phyloP scores from a whole-genome alignment of 495 filamentous ascomycete genomes.

The Neurospora sp. region DNA sequence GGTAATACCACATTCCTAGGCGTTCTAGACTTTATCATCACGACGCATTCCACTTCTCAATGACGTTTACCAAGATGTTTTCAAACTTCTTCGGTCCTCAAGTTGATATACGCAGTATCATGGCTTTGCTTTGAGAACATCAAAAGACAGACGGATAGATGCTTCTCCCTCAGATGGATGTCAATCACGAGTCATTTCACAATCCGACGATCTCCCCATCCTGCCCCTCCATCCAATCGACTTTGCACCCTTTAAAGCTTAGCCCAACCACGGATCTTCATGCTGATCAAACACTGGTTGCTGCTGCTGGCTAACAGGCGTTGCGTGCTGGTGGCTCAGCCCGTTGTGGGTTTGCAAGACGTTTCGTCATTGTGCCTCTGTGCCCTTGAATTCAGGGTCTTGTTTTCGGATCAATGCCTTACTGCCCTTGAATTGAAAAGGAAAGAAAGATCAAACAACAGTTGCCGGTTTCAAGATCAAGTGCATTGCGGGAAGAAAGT shows the following conservation, averaged over 20 bases:
- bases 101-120: background rate
- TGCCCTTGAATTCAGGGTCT: background rate
- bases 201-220: background rate
- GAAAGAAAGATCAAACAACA: background rate
- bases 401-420: background rate
- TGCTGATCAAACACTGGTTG: background rate
- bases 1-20: background rate
- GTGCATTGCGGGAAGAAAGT: background rate
- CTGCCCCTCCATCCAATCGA: background rate
- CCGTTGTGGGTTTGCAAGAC: background rate
- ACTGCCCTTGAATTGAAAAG: background rate
- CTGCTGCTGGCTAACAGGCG: background rate
- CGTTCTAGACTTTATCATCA: background rate
- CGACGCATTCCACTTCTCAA: background rate
- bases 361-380: background rate
- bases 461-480: background rate
- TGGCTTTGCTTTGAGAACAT: background rate
- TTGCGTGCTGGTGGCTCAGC: background rate
- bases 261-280: background rate
- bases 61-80: background rate
- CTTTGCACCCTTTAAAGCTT: background rate
- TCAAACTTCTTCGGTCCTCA: background rate
- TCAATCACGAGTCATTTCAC: background rate
- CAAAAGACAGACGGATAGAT: background rate
- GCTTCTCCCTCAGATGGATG: background rate